These are phyloP conservation scores for Magnolia sinica DNA, from an alignment of 164 flowering plant genomes.

Conservation along the genomic window DNA sequence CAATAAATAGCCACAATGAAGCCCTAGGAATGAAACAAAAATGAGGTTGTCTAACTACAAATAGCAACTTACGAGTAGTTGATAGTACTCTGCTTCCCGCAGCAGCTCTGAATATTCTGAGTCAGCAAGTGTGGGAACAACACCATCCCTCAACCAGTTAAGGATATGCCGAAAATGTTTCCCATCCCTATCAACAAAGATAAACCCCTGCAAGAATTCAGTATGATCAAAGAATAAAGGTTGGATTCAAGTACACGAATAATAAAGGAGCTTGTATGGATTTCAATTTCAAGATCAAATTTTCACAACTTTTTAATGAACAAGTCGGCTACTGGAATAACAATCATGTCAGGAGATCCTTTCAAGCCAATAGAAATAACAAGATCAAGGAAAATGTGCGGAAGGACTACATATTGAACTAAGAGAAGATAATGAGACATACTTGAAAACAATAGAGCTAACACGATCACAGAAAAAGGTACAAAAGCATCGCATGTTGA, in stretches of 20 bases:
- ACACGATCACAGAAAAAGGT: no score
- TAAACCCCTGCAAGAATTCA: slow-evolving; percentile 62
- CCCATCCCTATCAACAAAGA: slow-evolving; percentile 95
- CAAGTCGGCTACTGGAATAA: neutral
- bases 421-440: neutral
- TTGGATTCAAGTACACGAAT: slow-evolving; percentile 6
- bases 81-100: slow-evolving; percentile 89
- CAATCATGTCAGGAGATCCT: neutral
- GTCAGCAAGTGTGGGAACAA: slow-evolving; percentile 62
- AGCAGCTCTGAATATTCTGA: slow-evolving; percentile 62
- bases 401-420: neutral
- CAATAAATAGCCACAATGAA: neutral
- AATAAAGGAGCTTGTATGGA: neutral
- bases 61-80: slow-evolving; percentile 59
- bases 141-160: slow-evolving; percentile 96
- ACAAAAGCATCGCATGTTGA: no score
- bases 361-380: neutral
- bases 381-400: neutral
- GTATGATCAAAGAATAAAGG: slow-evolving; percentile 18
- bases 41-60: neutral
- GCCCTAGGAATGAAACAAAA: neutral
- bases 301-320: neutral
- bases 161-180: slow-evolving; percentile 86
- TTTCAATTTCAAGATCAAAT: neutral
- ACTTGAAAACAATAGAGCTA: neutral